These are phyloP conservation scores for Vinca minor DNA, from an alignment of 257 asterid species.

Conservation along the genomic window DNA sequence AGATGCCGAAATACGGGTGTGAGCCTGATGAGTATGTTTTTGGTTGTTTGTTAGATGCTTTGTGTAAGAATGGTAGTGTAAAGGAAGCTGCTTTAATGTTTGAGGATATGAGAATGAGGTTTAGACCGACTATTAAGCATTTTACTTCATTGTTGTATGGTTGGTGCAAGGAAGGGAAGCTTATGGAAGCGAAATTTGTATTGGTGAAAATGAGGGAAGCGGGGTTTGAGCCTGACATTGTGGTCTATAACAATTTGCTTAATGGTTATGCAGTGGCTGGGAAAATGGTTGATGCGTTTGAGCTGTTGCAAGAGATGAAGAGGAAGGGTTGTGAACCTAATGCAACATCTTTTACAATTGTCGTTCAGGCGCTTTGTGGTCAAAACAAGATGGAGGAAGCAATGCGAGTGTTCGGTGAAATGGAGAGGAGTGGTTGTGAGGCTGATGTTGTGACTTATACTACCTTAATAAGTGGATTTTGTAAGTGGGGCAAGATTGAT, in stretches of 20 bases:
- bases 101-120: slow-evolving; percentile 69
- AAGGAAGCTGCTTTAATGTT: slow-evolving; percentile 81
- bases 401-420: slow-evolving; percentile 46
- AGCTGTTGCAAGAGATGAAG: slow-evolving; percentile 74
- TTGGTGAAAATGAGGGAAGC: slow-evolving; percentile 85
- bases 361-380: slow-evolving; percentile 78
- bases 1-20: slow-evolving; percentile 84
- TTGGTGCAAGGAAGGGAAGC: slow-evolving; percentile 91
- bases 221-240: slow-evolving; percentile 83
- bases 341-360: slow-evolving; percentile 64
- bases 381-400: slow-evolving; percentile 79
- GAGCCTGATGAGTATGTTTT: slow-evolving; percentile 86
- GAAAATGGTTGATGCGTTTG: slow-evolving; percentile 67
- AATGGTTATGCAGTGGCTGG: slow-evolving; percentile 68
- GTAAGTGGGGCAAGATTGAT: slow-evolving; percentile 63
- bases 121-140: slow-evolving; percentile 67
- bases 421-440: slow-evolving; percentile 62
- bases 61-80: slow-evolving; percentile 82
- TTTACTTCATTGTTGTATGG: slow-evolving; percentile 75
- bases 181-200: slow-evolving; percentile 75
- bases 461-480: slow-evolving; percentile 80
- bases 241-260: slow-evolving; percentile 79
- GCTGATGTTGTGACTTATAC: slow-evolving; percentile 72
- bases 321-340: slow-evolving; percentile 58
- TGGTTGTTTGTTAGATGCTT: slow-evolving; percentile 84